These are phyloP conservation scores for Wickerhamomyces sydowiorum DNA, from an alignment of 805 yeast genomes.

Conservation along the genomic window DNA sequence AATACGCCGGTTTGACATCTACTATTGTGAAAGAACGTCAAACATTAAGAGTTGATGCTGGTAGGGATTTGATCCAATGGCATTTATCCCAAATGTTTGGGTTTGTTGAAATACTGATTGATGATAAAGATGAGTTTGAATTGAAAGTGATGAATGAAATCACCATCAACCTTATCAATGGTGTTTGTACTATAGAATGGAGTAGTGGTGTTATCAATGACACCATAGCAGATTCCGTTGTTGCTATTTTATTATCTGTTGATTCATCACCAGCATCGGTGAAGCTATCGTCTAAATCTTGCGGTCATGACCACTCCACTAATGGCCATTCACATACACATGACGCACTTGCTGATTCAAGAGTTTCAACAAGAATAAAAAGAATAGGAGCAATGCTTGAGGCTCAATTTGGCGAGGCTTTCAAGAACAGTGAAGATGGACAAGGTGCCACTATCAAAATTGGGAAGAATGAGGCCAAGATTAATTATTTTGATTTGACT, in stretches of 20 bases:
- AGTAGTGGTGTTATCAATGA: conserved; percentile 84
- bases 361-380: conserved; percentile 34
- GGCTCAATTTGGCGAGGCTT: conserved; percentile 87
- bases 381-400: conserved; percentile 58
- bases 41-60: conserved; percentile 71
- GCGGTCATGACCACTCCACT: conserved; percentile 31
- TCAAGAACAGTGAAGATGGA: conserved; percentile 35
- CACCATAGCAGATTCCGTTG: conserved; percentile 88
- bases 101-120: conserved; percentile 55
- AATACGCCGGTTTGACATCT: conserved; percentile 80
- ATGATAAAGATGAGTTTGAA: conserved; percentile 44
- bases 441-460: conserved; percentile 57
- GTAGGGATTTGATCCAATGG: conserved; percentile 75
- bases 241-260: conserved; percentile 85
- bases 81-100: conserved; percentile 97
- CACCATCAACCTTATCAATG: conserved; percentile 40
- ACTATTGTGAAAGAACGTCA: conserved; percentile 82
- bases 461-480: conserved; percentile 69
- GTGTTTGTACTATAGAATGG: conserved; percentile 77
- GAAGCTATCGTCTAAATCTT: conserved; percentile 65
- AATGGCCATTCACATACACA: conserved; percentile 22
- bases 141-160: conserved; percentile 62
- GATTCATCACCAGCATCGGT: conserved; percentile 96
- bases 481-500: conserved; percentile 56
- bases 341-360: conserved; percentile 27